A percentile compares a stretch with the other conserved stretches of the same genome.
Conservation (phyloP, 768 basidiomycete species). For the Glaciozyma martinii region DNA sequence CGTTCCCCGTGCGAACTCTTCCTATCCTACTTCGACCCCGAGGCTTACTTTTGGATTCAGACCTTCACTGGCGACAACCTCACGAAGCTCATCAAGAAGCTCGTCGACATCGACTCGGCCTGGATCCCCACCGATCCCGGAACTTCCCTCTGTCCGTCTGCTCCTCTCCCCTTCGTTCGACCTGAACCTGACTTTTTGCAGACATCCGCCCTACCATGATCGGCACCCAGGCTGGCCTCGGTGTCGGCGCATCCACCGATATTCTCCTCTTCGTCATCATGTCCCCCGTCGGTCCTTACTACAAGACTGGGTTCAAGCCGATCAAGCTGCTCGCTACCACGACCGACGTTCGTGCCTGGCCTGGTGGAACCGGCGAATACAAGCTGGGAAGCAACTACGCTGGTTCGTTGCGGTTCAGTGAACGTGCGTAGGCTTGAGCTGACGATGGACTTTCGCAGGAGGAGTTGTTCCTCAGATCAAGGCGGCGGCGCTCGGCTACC, state of each 20-base stretch:
- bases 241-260: slow-evolving; percentile 63
- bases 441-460: no score
- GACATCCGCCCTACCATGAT: slow-evolving; percentile 65
- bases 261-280: slow-evolving; percentile 77
- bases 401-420: no score
- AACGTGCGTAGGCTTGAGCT: no score
- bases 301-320: slow-evolving; percentile 45
- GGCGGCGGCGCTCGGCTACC: slow-evolving; percentile 60
- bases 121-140: slow-evolving; percentile 86
- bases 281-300: slow-evolving; percentile 54
- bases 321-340: slow-evolving; percentile 57
- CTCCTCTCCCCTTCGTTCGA: no score
- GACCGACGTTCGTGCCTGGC: slow-evolving; percentile 69
- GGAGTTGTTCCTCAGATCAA: slow-evolving; percentile 51
- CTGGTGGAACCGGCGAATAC: slow-evolving; percentile 62
- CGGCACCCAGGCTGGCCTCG: slow-evolving; percentile 44
- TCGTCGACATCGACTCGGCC: slow-evolving; percentile 70
- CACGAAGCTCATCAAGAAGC: slow-evolving; percentile 70
- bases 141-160: slow-evolving; percentile 57
- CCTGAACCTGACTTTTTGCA: no score
- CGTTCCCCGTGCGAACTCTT: slow-evolving; percentile 37
- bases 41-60: neutral
- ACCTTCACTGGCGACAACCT: slow-evolving; percentile 60
- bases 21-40: no score
- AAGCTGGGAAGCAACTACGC: slow-evolving; percentile 43